Base-by-base conservation (phyloP, 176 grass and related monocot species). In the Bromus sterilis region DNA sequence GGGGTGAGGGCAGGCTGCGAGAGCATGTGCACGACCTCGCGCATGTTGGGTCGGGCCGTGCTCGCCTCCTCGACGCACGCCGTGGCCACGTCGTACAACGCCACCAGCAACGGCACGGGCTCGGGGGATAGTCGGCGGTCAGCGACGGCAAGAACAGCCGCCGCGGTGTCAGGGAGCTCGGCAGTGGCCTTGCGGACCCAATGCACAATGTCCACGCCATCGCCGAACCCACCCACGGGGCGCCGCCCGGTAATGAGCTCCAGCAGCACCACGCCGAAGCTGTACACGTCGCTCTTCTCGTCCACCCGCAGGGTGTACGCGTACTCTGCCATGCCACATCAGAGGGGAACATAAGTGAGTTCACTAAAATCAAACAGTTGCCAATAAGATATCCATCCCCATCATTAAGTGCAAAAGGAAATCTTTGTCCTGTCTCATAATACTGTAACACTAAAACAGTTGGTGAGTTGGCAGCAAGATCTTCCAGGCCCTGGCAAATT, bases 261-360 rank as follows among this genome's bases (percentile, higher is more conserved):
- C 11, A 97, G 82, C 20, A 97, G 80, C 37, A 99, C 96, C 3
- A 95, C 96, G 21, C 96, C 93, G 53, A 84, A 99, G 88, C 93
- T 95, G 68, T 99, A 99, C 24, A 99, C 96, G 70, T 99, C 96
- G 66, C 91, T 93, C 91, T 85, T 93, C 20, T 90, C 93, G 11
- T 97, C 94, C 75, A 97, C 94, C 2, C 84, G 75, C 2, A 97
- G 89, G 11, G 94, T 97, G 70, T 97, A 97, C 0, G 91, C 94
- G 25, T 97, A 97, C 25, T 97, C 94, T 97, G 82, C 44, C 14
- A 18, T n/a, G n/a, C 21, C 41, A 48, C 1, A 6, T 9, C 11
- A 56, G 0, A 41, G 0, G 4, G 4, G 4, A 4, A 30, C 0
- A 59, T 16, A 8, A 8, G 30, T 26, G 4, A 20, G 7, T 20